Conservation (phyloP, 495 filamentous ascomycete genomes). For the Neurospora sp. region DNA sequence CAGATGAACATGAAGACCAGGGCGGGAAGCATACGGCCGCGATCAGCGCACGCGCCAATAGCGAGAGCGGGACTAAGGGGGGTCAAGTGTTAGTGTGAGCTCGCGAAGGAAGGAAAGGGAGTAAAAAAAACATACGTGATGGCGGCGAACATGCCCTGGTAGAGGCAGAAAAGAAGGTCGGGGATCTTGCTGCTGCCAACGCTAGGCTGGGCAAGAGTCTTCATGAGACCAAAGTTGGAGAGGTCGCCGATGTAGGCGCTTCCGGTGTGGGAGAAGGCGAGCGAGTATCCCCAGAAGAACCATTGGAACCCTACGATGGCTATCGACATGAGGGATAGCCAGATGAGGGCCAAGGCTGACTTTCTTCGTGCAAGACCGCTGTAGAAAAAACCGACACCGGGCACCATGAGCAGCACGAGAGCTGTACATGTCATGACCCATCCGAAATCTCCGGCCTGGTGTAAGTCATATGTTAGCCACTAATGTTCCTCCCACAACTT, state of each 20-base stretch:
- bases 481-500: not conserved
- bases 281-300: conserved; percentile 99
- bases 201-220: conserved; percentile 71
- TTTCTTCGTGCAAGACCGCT: conserved; percentile 95
- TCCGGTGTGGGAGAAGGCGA: conserved; percentile 82
- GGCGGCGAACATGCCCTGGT: conserved; percentile 95
- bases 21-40: conserved; percentile 88
- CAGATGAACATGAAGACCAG: conserved; percentile 96
- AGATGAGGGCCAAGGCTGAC: conserved; percentile 88
- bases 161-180: conserved; percentile 84
- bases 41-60: conserved; percentile 84
- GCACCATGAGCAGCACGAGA: conserved; percentile 95
- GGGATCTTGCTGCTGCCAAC: conserved; percentile 74
- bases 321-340: conserved; percentile 93
- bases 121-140: conserved; percentile 48
- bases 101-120: not conserved
- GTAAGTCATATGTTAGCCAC: not conserved
- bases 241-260: conserved; percentile 79
- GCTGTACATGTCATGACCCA: conserved; percentile 86
- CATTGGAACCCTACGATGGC: conserved; percentile 90
- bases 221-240: conserved; percentile 73
- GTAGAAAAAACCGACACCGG: conserved; percentile 98
- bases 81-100: not conserved
- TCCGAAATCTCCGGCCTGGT: conserved; percentile 75
- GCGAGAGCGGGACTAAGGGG: conserved; percentile 62